Evolutionary conservation across 768 basidiomycete species (phyloP).

Genomic region (Gymnopilus junonius): DNA sequence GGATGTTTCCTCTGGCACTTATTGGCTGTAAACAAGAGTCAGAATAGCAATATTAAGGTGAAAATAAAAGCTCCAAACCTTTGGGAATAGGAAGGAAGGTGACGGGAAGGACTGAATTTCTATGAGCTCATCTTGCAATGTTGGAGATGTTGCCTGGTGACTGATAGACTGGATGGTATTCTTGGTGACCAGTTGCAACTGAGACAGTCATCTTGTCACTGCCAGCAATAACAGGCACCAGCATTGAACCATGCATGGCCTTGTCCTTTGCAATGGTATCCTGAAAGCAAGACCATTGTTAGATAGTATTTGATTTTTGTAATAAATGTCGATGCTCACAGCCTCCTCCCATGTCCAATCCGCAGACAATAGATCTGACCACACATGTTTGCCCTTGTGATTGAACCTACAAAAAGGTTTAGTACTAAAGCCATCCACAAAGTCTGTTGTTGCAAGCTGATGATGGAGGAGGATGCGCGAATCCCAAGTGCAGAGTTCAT

Average conservation of each 20-base stretch:
- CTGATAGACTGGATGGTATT: slow-evolving; percentile 41
- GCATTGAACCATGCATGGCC: slow-evolving; percentile 31
- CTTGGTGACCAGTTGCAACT: no score
- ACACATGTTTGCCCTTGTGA: slow-evolving; percentile 24
- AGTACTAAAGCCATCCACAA: slow-evolving; percentile 18
- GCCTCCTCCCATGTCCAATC: slow-evolving; percentile 32
- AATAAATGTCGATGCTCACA: slow-evolving; percentile 12
- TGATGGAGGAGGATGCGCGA: slow-evolving; percentile 18
- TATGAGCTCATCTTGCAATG: slow-evolving; percentile 31
- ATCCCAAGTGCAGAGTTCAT: slow-evolving; percentile 26
- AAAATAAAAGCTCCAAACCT: slow-evolving; percentile 26
- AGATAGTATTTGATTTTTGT: not conserved
- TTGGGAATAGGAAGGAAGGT: slow-evolving; percentile 38
- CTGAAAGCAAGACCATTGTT: slow-evolving; percentile 16
- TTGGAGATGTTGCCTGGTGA: slow-evolving; percentile 34
- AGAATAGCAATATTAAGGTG: slow-evolving; percentile 38
- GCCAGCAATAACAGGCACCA: no score
- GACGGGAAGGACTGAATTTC: slow-evolving; percentile 30
- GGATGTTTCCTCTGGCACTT: slow-evolving; percentile 15
- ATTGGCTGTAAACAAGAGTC: slow-evolving; percentile 27
- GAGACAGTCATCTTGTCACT: no score
- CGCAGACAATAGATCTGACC: slow-evolving; percentile 27
- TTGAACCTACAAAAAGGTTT: slow-evolving; percentile 30
- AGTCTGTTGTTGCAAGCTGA: slow-evolving; percentile 23
- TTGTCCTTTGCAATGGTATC: slow-evolving; percentile 28